Evolutionary conservation across 1,284 basidiomycete genomes (phyloP).

Genomic region (Fomitopsis pinicola): DNA sequence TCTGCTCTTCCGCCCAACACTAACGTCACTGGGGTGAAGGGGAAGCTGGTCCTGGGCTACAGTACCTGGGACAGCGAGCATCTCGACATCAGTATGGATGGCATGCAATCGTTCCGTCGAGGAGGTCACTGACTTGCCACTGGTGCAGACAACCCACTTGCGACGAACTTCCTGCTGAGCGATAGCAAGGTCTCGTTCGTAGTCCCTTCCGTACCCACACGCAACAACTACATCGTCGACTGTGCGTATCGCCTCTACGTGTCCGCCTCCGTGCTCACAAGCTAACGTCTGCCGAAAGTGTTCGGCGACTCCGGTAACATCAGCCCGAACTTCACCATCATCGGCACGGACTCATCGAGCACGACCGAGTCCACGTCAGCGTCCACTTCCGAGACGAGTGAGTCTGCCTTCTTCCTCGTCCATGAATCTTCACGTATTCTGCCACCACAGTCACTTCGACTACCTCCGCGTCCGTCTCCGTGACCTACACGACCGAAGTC

Average conservation of each 20-base stretch:
- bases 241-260: slow-evolving; percentile 14
- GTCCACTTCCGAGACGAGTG: not conserved
- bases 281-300: slow-evolving; percentile 36
- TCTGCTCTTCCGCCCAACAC: slow-evolving; percentile 17
- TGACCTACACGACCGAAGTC: not conserved
- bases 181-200: slow-evolving; percentile 20
- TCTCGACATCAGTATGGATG: slow-evolving; percentile 25
- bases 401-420: not conserved
- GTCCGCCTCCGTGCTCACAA: slow-evolving; percentile 1
- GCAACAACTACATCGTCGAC: slow-evolving; percentile 26
- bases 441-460: not conserved
- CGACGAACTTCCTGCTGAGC: slow-evolving; percentile 18
- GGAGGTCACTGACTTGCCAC: slow-evolving; percentile 17
- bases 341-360: slow-evolving; percentile 10
- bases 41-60: slow-evolving; percentile 33
- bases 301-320: slow-evolving; percentile 49
- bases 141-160: slow-evolving; percentile 27
- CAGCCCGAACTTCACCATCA: slow-evolving; percentile 36
- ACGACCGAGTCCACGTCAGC: too few species aligned
- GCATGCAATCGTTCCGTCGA: not conserved
- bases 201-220: slow-evolving; percentile 22
- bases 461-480: not conserved
- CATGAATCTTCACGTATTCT: not conserved
- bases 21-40: slow-evolving; percentile 28
- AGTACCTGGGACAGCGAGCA: slow-evolving; percentile 29